Evolutionary conservation across 768 basidiomycete species (phyloP).

Genomic region (Suillus tomentosus): DNA sequence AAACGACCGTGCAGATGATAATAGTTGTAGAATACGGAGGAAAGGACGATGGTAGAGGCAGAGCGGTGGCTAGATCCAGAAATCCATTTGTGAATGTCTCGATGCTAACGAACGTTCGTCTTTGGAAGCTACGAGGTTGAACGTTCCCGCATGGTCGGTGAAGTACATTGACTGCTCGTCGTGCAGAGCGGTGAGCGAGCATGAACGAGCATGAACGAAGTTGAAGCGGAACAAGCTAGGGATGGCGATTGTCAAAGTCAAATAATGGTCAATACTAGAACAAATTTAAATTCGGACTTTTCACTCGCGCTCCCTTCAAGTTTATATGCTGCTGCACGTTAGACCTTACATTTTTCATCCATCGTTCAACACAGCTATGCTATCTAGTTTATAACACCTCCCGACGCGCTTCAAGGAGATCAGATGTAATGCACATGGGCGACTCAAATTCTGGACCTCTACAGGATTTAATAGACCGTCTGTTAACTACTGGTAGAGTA

Average conservation of each 20-base stretch:
- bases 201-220: constrained; percentile 19
- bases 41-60: constrained; percentile 69
- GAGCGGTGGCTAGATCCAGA: constrained; percentile 71
- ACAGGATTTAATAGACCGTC: too few species aligned
- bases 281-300: neutral
- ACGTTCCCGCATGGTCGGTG: constrained; percentile 14
- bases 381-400: neutral
- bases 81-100: constrained; percentile 59
- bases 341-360: neutral
- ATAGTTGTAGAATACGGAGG: constrained; percentile 78
- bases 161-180: constrained; percentile 18
- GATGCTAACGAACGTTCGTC: constrained; percentile 27
- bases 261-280: neutral
- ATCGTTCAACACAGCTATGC: neutral
- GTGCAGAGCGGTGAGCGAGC: constrained; percentile 23
- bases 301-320: neutral
- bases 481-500: too few species aligned
- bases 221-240: neutral
- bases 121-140: constrained; percentile 14
- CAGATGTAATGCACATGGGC: neutral
- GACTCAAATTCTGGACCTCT: neutral
- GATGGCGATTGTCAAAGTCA: neutral
- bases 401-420: neutral
- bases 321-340: neutral
- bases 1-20: constrained; percentile 62